Evolutionary conservation across 257 asterid genomes (phyloP).

Genomic region (Ocimum tenuiflorum): DNA sequence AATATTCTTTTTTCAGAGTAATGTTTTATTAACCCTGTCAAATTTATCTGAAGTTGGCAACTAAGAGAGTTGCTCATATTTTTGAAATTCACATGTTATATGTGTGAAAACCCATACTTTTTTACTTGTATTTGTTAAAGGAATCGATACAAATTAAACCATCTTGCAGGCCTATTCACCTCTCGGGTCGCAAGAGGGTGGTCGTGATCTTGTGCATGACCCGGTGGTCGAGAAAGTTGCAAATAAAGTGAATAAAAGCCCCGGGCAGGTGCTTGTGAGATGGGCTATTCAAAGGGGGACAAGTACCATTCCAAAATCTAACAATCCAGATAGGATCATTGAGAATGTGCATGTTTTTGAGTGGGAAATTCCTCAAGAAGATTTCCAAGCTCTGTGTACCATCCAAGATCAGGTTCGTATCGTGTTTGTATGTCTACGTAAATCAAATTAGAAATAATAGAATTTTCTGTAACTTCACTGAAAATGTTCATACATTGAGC

Average conservation of each 20-base stretch:
- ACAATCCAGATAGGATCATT: conserved; percentile 38
- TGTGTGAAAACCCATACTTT: no score
- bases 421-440: no score
- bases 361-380: conserved; percentile 54
- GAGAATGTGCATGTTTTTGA: conserved; percentile 50
- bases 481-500: not conserved
- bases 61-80: no score
- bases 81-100: no score
- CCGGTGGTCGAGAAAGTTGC: conserved; percentile 50
- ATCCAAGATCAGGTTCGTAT: conserved; percentile 43
- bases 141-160: no score
- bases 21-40: no score
- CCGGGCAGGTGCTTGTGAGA: conserved; percentile 63
- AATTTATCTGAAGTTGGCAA: no score
- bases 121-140: no score
- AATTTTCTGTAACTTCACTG: not conserved
- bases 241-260: conserved; percentile 47
- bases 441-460: no score
- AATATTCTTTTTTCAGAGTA: no score
- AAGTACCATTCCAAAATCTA: conserved; percentile 54
- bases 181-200: conserved; percentile 40
- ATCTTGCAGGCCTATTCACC: conserved; percentile 74
- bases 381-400: conserved; percentile 44
- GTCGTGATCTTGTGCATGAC: conserved; percentile 46
- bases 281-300: conserved; percentile 82